Evolutionary conservation across 352 stramenopile species (phyloP).

Genomic region (Thraustochytrium aureum): DNA sequence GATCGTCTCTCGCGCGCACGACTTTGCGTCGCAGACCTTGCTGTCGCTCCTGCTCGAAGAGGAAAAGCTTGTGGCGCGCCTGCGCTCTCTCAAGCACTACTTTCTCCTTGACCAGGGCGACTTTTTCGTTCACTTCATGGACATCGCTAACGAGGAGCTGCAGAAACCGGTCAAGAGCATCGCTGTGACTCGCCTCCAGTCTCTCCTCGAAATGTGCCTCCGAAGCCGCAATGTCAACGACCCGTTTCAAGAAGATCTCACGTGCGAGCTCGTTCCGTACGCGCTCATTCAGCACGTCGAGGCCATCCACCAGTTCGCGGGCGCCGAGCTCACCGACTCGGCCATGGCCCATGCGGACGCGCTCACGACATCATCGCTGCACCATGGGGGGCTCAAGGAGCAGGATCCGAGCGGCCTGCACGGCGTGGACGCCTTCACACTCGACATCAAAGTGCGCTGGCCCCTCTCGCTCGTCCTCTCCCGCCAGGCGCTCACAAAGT

Average conservation of each 20-base stretch:
- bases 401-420: slow-evolving; percentile 61
- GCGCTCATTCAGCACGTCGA: slow-evolving; percentile 88
- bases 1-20: slow-evolving; percentile 75
- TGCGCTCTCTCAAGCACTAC: slow-evolving; percentile 92
- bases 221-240: slow-evolving; percentile 79
- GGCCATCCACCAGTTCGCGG: slow-evolving; percentile 72
- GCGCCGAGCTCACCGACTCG: background rate
- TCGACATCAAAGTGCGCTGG: slow-evolving; percentile 96
- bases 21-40: slow-evolving; percentile 71
- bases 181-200: slow-evolving; percentile 82
- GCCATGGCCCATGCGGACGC: background rate
- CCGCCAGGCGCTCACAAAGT: slow-evolving; percentile 87
- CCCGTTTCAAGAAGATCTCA: slow-evolving; percentile 69
- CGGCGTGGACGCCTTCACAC: slow-evolving; percentile 93
- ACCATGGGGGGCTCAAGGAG: background rate
- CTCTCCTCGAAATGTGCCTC: slow-evolving; percentile 87
- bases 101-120: slow-evolving; percentile 98
- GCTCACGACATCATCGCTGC: too few relatives aligned
- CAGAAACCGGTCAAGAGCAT: slow-evolving; percentile 69
- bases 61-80: slow-evolving; percentile 70
- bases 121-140: slow-evolving; percentile 98
- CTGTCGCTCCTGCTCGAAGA: slow-evolving; percentile 75
- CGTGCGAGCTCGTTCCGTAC: slow-evolving; percentile 73
- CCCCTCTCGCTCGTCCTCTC: slow-evolving; percentile 97
- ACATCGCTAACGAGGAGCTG: slow-evolving; percentile 92